A percentile compares a stretch with the other conserved stretches of the same genome.
Evolutionary conservation across 176 grass and related monocot genomes (phyloP).

Genomic region (Canna indica): DNA sequence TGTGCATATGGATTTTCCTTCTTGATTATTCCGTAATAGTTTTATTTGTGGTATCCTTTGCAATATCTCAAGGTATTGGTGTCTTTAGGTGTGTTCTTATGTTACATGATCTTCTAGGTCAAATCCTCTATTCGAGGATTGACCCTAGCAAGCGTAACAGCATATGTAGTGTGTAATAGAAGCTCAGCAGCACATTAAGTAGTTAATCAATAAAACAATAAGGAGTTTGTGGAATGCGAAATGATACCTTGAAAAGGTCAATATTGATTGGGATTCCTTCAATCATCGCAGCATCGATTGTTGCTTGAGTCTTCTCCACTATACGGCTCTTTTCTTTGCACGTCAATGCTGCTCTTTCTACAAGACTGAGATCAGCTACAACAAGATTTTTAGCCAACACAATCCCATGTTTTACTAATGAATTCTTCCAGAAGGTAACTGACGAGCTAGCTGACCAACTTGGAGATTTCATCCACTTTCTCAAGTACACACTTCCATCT

Average conservation of each 20-base stretch:
- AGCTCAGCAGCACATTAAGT: too few relatives aligned
- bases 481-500: slow-evolving; percentile 81
- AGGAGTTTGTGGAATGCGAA: slow-evolving; percentile 17
- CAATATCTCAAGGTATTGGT: too few relatives aligned
- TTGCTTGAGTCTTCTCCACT: slow-evolving; percentile 71
- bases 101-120: too few relatives aligned
- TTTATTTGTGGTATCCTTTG: too few relatives aligned
- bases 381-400: slow-evolving; percentile 85
- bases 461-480: slow-evolving; percentile 78
- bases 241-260: slow-evolving; percentile 79
- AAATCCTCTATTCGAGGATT: too few relatives aligned
- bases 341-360: slow-evolving; percentile 51
- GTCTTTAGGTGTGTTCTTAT: too few relatives aligned
- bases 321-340: slow-evolving; percentile 80
- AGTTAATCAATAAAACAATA: background rate
- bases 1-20: too few relatives aligned
- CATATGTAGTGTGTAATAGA: too few relatives aligned
- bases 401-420: slow-evolving; percentile 54
- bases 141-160: too few relatives aligned
- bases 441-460: slow-evolving; percentile 72
- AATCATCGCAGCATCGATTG: slow-evolving; percentile 88
- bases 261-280: slow-evolving; percentile 99
- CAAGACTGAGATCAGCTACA: slow-evolving; percentile 75
- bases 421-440: slow-evolving; percentile 68
- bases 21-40: too few relatives aligned